Percentiles rank a stretch among this genome's conserved stretches.
phyloP scores from a whole-genome alignment of 2,329 filamentous ascomycete species.

The Cladophialophora yegresii region DNA sequence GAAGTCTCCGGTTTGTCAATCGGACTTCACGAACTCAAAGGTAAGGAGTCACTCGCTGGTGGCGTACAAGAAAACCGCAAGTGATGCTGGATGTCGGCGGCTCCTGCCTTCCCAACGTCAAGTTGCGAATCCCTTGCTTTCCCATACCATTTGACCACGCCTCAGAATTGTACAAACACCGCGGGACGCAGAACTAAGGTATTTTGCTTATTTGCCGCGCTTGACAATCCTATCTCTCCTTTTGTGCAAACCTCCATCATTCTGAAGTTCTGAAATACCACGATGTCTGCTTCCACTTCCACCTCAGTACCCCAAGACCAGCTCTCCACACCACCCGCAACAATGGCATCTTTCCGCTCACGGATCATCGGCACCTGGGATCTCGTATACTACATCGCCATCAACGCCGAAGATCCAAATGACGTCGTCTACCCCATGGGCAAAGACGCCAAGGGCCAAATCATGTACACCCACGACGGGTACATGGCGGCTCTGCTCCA shows the following conservation, averaged over 20 bases:
- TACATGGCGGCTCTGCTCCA: constrained; percentile 31
- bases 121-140: not conserved
- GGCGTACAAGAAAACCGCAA: not conserved
- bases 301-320: not conserved
- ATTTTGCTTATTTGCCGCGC: not conserved
- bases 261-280: not conserved
- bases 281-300: not conserved
- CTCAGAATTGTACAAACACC: not conserved
- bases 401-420: constrained; percentile 12
- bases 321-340: not conserved
- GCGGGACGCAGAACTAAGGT: not conserved
- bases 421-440: constrained; percentile 28
- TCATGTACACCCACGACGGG: constrained; percentile 29
- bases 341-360: constrained; percentile 21
- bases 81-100: not conserved
- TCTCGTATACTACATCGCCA: constrained; percentile 19
- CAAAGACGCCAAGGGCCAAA: constrained; percentile 26
- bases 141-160: not conserved
- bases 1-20: not conserved
- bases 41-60: not conserved
- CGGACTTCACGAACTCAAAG: not conserved
- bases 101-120: not conserved
- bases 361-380: constrained; percentile 29
- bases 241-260: not conserved
- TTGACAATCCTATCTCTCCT: not conserved